Conservation (phyloP, 768 basidiomycete genomes). For the Udeniomyces megalosporus region DNA sequence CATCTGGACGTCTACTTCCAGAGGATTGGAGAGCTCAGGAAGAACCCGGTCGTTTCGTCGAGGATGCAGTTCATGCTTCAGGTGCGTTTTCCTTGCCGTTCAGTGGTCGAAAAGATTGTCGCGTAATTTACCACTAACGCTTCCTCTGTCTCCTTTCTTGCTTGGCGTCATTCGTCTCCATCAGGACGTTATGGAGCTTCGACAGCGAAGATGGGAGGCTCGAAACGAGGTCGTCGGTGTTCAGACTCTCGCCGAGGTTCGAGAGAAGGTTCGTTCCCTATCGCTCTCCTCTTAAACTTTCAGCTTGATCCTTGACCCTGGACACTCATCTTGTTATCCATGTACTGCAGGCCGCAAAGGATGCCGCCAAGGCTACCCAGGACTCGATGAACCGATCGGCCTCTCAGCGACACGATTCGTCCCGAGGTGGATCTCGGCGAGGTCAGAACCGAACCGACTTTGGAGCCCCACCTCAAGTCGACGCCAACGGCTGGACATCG, state of each 20-base stretch:
- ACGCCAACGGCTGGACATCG: slow-evolving; percentile 75
- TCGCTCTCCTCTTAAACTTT: background rate
- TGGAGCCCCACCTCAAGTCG: slow-evolving; percentile 36
- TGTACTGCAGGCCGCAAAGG: slow-evolving; percentile 13
- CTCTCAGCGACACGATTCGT: slow-evolving; percentile 37
- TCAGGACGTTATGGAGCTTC: slow-evolving; percentile 81
- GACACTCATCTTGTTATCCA: background rate
- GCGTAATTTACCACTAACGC: too few species aligned
- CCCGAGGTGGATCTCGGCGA: slow-evolving; percentile 75
- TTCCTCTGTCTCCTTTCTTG: background rate
- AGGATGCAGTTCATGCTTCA: slow-evolving; percentile 93
- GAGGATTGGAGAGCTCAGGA: slow-evolving; percentile 67
- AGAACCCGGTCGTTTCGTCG: slow-evolving; percentile 56
- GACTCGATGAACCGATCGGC: slow-evolving; percentile 36
- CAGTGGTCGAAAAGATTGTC: too few species aligned
- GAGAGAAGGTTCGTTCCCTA: slow-evolving; percentile 50
- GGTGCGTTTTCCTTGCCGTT: slow-evolving; percentile 38
- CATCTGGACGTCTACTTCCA: slow-evolving; percentile 78
- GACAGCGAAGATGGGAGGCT: slow-evolving; percentile 62
- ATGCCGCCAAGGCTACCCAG: slow-evolving; percentile 11
- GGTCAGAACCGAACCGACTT: slow-evolving; percentile 46
- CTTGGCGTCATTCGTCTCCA: background rate
- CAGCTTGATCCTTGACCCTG: background rate
- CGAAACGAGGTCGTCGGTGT: slow-evolving; percentile 61
- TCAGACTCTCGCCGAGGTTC: slow-evolving; percentile 73